phyloP scores from a whole-genome alignment of 495 filamentous ascomycete species.

The Polyplosphaeria fusca region DNA sequence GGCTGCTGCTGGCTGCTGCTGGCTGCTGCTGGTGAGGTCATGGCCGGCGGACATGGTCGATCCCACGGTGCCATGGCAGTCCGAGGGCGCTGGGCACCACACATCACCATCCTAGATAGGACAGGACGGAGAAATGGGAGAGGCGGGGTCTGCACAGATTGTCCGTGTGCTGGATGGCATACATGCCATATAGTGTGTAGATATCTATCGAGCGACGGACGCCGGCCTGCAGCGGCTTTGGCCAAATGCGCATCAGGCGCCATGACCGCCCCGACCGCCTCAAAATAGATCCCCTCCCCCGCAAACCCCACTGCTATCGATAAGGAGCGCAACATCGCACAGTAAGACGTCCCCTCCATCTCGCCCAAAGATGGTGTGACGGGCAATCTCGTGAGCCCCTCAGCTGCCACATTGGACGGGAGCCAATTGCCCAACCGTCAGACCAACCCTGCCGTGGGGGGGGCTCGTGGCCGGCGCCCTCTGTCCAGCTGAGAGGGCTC shows the following conservation, averaged over 20 bases:
- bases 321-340: slow-evolving; percentile 9
- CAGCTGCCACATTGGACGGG: slow-evolving; percentile 30
- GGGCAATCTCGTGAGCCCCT: slow-evolving; percentile 32
- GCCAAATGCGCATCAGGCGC: too few relatives aligned
- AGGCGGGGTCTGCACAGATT: too few relatives aligned
- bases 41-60: not conserved
- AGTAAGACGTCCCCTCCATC: slow-evolving; percentile 19
- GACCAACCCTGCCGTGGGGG: slow-evolving; percentile 14
- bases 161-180: too few relatives aligned
- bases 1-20: not conserved
- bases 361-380: slow-evolving; percentile 30
- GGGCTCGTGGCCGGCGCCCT: not conserved
- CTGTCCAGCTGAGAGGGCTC: slow-evolving; percentile 26
- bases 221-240: slow-evolving; percentile 24
- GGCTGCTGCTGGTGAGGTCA: not conserved
- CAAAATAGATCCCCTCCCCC: slow-evolving; percentile 15
- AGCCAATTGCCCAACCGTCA: slow-evolving; percentile 4
- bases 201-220: too few relatives aligned
- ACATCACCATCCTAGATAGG: too few relatives aligned
- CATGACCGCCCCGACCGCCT: too few relatives aligned
- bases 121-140: too few relatives aligned
- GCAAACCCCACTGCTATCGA: slow-evolving; percentile 17
- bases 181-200: too few relatives aligned
- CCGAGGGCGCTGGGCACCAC: too few relatives aligned
- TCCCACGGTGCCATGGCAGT: too few relatives aligned